Evolutionary conservation across 1,284 basidiomycete species (phyloP), one percentile per base, ranked within the genome.

Genomic region (Trichosporon faecale): DNA sequence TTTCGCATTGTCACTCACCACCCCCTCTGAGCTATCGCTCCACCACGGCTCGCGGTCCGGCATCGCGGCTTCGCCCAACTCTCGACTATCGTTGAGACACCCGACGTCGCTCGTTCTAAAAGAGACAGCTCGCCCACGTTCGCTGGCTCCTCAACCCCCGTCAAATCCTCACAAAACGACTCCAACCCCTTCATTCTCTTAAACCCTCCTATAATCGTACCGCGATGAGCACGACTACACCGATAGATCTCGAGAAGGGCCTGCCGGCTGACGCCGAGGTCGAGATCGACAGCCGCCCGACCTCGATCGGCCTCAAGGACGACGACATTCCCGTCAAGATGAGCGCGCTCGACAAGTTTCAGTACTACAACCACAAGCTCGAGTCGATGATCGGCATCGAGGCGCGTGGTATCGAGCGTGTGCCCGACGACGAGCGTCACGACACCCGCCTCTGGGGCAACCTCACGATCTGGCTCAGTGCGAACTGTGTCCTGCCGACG

Each of bases 361-460:
- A 75, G 31, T 52, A 69, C 64, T 73, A 69, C 66, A 79, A 78
- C 69, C 60, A 66, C 31, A 71, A 70, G 67, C 60, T 78, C 33
- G 73, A 76, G 68, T 25, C 65, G 14, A 73, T 70, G 46, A 57
- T 80, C 52, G 79, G 79, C 21, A 79, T 80, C 67, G 79, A 80
- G 74, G 68, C 76, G 31, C 74, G 79, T 31, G 79, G 79, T 68
- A 81, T 81, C 74, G 76, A 80, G 65, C 76, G 79, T 16, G 79
- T 78, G 3, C 72, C 78, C 33, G 76, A 78, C 60, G 66, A 68
- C 14, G 73, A 73, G 33, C 67, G 76, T n/a, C 72, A 74, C 12
- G 75, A 79, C 72, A 74, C 64, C 9, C 66, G 75, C 7, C 73
- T 79, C 6, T 76, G 72, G 40, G 75, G 73, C 35, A 76, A 76